phyloP scores from a whole-genome alignment of 2,329 filamentous ascomycete genomes.

The Hymenoscyphus salicellus region DNA sequence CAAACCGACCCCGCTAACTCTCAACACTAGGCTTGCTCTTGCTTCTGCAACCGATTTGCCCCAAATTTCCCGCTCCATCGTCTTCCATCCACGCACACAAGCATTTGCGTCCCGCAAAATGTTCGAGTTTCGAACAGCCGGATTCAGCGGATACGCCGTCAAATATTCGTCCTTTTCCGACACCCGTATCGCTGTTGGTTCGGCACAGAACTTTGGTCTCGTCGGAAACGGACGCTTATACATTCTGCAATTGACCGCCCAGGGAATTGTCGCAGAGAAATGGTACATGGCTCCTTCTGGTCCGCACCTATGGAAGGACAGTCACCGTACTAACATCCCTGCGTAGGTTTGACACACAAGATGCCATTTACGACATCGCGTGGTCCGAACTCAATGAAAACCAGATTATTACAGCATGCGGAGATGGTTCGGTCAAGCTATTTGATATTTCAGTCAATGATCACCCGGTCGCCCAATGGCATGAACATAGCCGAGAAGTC shows the following conservation, averaged over 20 bases:
- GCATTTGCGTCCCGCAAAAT: slow-evolving; percentile 46
- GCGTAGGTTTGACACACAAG: slow-evolving; percentile 86
- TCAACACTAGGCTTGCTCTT: neutral
- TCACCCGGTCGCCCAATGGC: slow-evolving; percentile 87
- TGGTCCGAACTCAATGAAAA: slow-evolving; percentile 98
- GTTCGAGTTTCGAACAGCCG: slow-evolving; percentile 91
- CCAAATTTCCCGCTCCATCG: neutral
- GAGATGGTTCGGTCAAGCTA: slow-evolving; percentile 91
- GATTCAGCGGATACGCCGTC: slow-evolving; percentile 93
- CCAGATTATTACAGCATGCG: slow-evolving; percentile 83
- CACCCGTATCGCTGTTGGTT: slow-evolving; percentile 83
- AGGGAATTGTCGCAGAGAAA: slow-evolving; percentile 82
- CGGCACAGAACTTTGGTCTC: slow-evolving; percentile 93
- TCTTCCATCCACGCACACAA: neutral
- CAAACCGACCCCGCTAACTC: too few species aligned
- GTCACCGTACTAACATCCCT: neutral
- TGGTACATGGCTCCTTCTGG: slow-evolving; percentile 48
- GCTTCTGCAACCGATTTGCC: neutral
- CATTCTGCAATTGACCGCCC: slow-evolving; percentile 75
- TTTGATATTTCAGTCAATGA: slow-evolving; percentile 79
- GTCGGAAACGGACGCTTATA: slow-evolving; percentile 93
- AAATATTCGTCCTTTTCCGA: slow-evolving; percentile 99
- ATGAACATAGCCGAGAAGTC: slow-evolving; percentile 89
- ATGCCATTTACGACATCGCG: slow-evolving; percentile 88
- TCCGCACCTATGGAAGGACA: neutral